Base-by-base conservation (phyloP, 2,329 filamentous ascomycete genomes). In the Talaromyces rugulosus region DNA sequence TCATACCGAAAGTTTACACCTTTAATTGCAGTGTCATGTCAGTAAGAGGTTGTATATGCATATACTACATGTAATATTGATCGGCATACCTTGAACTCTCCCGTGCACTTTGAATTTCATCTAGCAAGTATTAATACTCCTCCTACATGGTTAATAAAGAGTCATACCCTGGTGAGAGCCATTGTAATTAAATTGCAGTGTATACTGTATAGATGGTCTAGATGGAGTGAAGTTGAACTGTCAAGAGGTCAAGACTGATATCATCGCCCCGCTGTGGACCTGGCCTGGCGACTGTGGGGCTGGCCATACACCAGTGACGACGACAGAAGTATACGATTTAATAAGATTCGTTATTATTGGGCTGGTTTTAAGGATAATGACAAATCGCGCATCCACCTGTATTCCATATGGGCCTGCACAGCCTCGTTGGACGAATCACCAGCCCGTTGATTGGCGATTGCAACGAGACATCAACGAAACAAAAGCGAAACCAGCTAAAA, bases 11-110 rank as follows among this genome's bases (percentile, higher is more conserved):
- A 84, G 71, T 79, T 82, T 64, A 84, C 81, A 42, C 80, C 73
- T 77, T 44, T 44, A 12, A 28, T 14, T 28, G 8, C 27, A 12
- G 16, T n/a, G 27, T 30, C 1, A 33, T n/a, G 27, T 30, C 1
- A 33, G 52, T 14, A 33, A 27, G 34, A 36, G 34, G 8, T 14
- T 36, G 5, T 36, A 5, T 36, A 5, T 16, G 14, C 33, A 23
- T 40, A 30, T 23, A 58, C 56, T 18, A 18, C 33, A 36, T 7
- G 27, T 30, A 23, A 27, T 16, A 27, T 18, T 18, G 50, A 14
- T 6, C 34, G 12, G 66, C 77, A 64, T 76, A 87, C 89, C 89
- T 82, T 92, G 89, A 12, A 92, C 89, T 44, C 81, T 81, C 59
- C 88, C 89, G 68, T 90, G 86, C 62, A 87, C 88, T 65, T 71